Evolutionary conservation across 2,329 filamentous ascomycete species (phyloP), one percentile per base, ranked within the genome.

Genomic region (Phoma sp.): DNA sequence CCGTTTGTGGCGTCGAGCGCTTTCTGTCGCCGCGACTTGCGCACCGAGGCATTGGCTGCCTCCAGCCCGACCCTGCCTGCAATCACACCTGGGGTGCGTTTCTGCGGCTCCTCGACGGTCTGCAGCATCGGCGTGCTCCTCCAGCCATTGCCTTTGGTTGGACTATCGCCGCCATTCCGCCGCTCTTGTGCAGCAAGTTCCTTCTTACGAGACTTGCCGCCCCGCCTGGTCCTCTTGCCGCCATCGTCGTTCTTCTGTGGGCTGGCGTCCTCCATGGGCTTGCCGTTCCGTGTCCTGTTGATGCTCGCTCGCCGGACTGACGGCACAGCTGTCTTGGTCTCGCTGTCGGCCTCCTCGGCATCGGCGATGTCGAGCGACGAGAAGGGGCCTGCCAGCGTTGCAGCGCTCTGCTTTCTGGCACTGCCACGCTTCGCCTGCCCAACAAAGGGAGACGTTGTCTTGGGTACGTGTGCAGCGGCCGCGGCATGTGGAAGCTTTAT

Each of bases 91-190:
- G 74, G 73, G 19, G 73, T 76, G 41, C 72, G 63, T 1, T 54
- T 43, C 31, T 68, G 59, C 76, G 58, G 70, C 73, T 69, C 51
- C 77, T 72, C 76, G 83, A 74, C 63, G 36, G 88, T 79, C 83
- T 92, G 84, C 17, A 89, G 80, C 52, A 89, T 80, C 0, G 87
- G 86, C 36, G 86, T 89, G 65, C 87, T 84, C 57, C 87, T 83
- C 87, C 87, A 89, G 24, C 87, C 87, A 66, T 87, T 88, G 51
- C 82, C 84, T 68, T 82, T 82, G 68, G 75, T 76, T 70, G 35
- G 40, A 40, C 65, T 70, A 22, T 68, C 65, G n/a, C 55, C 66
- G 10, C 66, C 71, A 33, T 73, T 74, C 33, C 71, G 65, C 31
- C 68, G 65, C 51, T 74, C 76, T 43, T 80, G 77, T 19, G 77